Evolutionary conservation across 345 rosid species (phyloP).

Genomic region (Citrus reticulata): DNA sequence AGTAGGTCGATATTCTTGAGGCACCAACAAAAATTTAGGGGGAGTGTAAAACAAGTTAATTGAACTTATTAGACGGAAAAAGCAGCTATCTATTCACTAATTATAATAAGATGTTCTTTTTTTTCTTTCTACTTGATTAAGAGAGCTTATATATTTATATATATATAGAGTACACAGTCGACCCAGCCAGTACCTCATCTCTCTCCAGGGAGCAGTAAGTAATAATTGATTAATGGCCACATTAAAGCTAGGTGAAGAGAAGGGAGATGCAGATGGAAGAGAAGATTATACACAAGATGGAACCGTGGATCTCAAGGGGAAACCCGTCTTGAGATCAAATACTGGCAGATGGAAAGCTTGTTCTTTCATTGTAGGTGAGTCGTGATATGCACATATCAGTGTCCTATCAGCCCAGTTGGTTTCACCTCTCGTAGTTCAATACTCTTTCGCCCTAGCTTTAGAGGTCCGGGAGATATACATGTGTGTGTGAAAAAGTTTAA

Average conservation of each 20-base stretch:
- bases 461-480: too few relatives aligned
- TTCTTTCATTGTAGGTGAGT: conserved; percentile 50
- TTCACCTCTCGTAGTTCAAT: neutral
- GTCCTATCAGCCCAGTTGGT: neutral
- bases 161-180: too few relatives aligned
- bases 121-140: too few relatives aligned
- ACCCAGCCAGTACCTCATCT: neutral
- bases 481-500: too few relatives aligned
- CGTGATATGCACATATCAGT: too few relatives aligned
- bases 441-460: too few relatives aligned
- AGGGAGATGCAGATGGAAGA: conserved; percentile 20
- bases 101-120: neutral
- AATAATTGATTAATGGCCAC: conserved; percentile 10
- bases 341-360: conserved; percentile 63
- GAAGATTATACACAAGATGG: conserved; percentile 53
- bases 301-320: conserved; percentile 48
- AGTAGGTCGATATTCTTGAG: conserved; percentile 8
- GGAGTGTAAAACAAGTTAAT: neutral
- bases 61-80: too few relatives aligned
- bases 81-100: too few relatives aligned
- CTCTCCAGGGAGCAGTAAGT: neutral
- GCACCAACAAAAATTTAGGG: neutral
- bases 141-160: too few relatives aligned
- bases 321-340: conserved; percentile 43
- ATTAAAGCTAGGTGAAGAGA: conserved; percentile 29